These are phyloP conservation scores for Epichloe uncinata DNA, from an alignment of 2,329 filamentous ascomycete species.

Conservation along the genomic window DNA sequence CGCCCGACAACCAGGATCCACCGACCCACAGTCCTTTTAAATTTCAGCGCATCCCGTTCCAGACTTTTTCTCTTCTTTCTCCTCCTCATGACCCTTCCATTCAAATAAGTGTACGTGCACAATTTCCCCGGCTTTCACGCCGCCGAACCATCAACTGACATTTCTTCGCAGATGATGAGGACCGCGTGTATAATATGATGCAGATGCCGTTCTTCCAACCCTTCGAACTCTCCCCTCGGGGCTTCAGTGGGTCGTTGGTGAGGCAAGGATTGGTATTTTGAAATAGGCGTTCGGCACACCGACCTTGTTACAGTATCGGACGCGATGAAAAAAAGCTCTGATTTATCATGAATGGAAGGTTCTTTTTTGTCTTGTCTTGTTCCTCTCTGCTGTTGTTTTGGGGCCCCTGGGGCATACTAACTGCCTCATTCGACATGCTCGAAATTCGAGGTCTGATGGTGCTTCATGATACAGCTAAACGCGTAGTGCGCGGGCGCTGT, in stretches of 20 bases:
- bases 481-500: background rate
- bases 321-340: conserved; percentile 97
- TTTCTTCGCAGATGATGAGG: conserved; percentile 83
- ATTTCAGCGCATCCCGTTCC: conserved; percentile 18
- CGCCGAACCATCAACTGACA: conserved; percentile 20
- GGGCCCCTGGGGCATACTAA: too few relatives aligned
- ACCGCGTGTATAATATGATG: conserved; percentile 91
- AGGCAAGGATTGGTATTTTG: conserved; percentile 57
- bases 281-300: conserved; percentile 99
- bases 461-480: background rate
- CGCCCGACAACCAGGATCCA: conserved; percentile 1
- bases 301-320: conserved; percentile 95
- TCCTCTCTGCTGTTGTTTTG: background rate
- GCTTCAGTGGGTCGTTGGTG: conserved; percentile 76
- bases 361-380: conserved; percentile 2
- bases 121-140: conserved; percentile 7
- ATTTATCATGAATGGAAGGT: conserved; percentile 37
- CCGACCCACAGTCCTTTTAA: conserved; percentile 18
- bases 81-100: conserved; percentile 85
- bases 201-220: conserved; percentile 49
- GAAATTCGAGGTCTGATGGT: too few relatives aligned
- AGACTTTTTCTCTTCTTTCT: conserved; percentile 37
- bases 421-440: too few relatives aligned
- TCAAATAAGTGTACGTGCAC: conserved; percentile 81
- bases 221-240: conserved; percentile 72